These are phyloP conservation scores for Triticum turgidum DNA, from an alignment of 176 grass and related monocot genomes.

Conservation along the genomic window DNA sequence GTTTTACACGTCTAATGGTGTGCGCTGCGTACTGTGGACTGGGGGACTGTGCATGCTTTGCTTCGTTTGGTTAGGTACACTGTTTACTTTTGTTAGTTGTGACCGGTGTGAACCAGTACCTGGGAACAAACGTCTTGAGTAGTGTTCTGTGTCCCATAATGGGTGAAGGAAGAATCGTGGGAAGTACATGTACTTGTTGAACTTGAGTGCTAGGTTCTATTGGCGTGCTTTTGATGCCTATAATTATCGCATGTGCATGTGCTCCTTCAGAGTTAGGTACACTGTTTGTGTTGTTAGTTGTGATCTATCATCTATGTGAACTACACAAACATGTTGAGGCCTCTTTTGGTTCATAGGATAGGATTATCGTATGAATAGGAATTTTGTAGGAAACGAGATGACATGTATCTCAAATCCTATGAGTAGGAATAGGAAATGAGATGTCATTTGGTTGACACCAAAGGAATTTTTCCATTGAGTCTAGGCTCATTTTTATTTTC, in stretches of 20 bases:
- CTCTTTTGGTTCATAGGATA: too few species aligned
- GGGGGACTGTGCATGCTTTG: neutral
- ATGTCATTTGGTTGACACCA: too few species aligned
- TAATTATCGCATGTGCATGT: neutral
- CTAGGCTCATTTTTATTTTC: too few species aligned
- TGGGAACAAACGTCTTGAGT: neutral
- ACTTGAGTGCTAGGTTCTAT: neutral
- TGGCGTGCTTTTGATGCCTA: neutral
- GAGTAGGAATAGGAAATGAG: too few species aligned
- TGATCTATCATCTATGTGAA: neutral
- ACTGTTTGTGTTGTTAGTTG: neutral
- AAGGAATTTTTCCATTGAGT: too few species aligned
- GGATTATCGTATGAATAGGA: too few species aligned
- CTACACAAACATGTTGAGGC: neutral
- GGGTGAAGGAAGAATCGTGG: neutral
- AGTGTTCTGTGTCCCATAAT: neutral
- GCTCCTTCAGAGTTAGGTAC: neutral
- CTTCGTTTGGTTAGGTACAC: neutral
- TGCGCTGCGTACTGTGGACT: neutral
- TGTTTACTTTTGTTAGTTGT: neutral
- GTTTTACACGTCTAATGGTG: neutral
- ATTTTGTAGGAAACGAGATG: too few species aligned
- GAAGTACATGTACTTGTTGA: neutral
- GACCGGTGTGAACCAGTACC: neutral
- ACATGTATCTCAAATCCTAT: too few species aligned